Evolutionary conservation across 2,329 filamentous ascomycete species (phyloP), one percentile per base, ranked within the genome.

Genomic region (Fusarium gaditjirri): DNA sequence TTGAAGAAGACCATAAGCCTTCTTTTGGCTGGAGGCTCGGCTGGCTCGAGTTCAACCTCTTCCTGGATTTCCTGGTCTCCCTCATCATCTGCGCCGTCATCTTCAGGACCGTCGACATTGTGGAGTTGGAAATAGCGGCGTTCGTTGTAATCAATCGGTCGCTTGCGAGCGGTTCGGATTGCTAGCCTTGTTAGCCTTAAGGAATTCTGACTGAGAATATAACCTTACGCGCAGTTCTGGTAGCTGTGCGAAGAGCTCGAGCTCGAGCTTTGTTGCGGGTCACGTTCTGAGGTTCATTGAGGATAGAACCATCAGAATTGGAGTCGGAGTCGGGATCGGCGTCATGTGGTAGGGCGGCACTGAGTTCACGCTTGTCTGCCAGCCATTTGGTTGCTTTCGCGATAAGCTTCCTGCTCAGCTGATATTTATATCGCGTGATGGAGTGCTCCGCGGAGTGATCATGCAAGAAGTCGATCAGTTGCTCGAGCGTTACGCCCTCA

Each of bases 391-490:
- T 7, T 2, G 65, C 66, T 5, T 64, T 50, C 3, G 33, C 36
- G 2, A 69, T 27, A 0, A 44, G 33, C 10, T 27, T 23, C 4
- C 0, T 33, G 31, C 23, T 69, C 9, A 69, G 12, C 2, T 33
- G 14, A 8, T 12, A 42, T 8, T 17, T n/a, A 1, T 41, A 44
- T 5, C 8, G 14, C 0, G n/a, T 6, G 1, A 5, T 2, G 0
- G 42, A 27, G 7, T 69, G 66, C 6, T 50, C 10, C 0, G 23
- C 23, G 2, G 44, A 64, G 3, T 43, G 17, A 2, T 29, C 16
- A 13, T 19, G 27, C 27, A 65, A 2, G 9, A 19, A 63, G 2
- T 27, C 19, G 2, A 63, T 17, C 8, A 65, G 23, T 9, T 27
- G 5, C 21, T 9, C 5, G 1, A 14, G 2, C 2, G 27, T 17